Percentiles rank a stretch among this genome's conserved stretches.
Conservation (phyloP, 495 filamentous ascomycete genomes). For the Hypoxylon crocopeplum region DNA sequence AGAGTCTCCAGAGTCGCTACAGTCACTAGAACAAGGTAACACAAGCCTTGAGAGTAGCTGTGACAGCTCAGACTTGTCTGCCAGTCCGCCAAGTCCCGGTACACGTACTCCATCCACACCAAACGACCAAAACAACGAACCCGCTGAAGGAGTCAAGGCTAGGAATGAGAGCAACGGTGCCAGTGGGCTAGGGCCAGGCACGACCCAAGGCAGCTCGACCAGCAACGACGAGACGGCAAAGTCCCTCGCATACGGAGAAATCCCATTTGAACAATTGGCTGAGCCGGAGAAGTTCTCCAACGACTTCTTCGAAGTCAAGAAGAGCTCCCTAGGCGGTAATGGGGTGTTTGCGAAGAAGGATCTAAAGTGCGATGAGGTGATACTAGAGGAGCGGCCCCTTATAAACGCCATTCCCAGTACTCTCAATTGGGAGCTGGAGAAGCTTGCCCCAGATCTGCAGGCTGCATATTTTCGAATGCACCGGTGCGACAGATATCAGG, state of each 20-base stretch:
- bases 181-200: not conserved
- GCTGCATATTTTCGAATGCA: conserved; percentile 14
- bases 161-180: too few species aligned
- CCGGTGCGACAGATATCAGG: conserved; percentile 14
- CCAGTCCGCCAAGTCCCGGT: too few species aligned
- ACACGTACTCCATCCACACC: too few species aligned
- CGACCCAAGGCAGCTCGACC: not conserved
- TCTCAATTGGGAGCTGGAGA: conserved; percentile 23
- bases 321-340: conserved; percentile 35
- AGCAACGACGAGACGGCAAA: not conserved
- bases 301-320: conserved; percentile 33
- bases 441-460: conserved; percentile 17
- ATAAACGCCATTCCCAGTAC: conserved; percentile 16
- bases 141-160: too few species aligned
- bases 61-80: too few species aligned
- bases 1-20: too few species aligned
- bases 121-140: too few species aligned
- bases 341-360: conserved; percentile 42
- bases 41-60: too few species aligned
- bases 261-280: conserved; percentile 9
- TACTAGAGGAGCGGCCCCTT: conserved; percentile 38
- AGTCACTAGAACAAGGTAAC: too few species aligned
- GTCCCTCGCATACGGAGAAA: conserved; percentile 8
- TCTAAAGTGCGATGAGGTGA: conserved; percentile 33
- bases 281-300: conserved; percentile 20